Percentiles rank a stretch among this genome's conserved stretches.
These are phyloP conservation scores for Priceomyces castillae DNA, from an alignment of 805 yeast species.

Conservation along the genomic window DNA sequence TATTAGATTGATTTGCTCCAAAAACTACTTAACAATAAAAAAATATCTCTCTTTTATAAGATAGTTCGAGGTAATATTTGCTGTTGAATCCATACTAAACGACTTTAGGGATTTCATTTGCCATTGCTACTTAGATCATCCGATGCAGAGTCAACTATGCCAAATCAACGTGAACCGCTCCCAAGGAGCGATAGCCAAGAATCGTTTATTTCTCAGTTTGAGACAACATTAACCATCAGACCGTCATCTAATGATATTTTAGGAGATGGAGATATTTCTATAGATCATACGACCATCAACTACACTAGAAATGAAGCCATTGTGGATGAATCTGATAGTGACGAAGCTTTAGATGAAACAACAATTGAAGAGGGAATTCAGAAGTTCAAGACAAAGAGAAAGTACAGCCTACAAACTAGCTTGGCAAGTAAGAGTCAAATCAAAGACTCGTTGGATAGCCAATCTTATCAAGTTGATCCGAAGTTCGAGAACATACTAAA, in stretches of 20 bases:
- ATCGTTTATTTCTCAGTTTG: constrained; percentile 41
- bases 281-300: constrained; percentile 37
- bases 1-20: background rate
- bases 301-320: constrained; percentile 31
- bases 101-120: no score
- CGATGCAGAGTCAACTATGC: constrained; percentile 5
- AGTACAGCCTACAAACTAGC: constrained; percentile 27
- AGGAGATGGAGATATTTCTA: constrained; percentile 36
- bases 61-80: no score
- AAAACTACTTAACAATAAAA: no score
- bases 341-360: constrained; percentile 35
- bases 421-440: constrained; percentile 14
- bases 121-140: background rate
- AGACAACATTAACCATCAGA: constrained; percentile 41
- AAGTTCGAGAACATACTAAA: constrained; percentile 28
- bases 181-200: constrained; percentile 29
- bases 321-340: constrained; percentile 18
- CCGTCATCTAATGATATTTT: constrained; percentile 35
- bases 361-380: constrained; percentile 33
- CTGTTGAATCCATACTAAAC: no score
- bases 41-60: no score
- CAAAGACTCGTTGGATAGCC: constrained; percentile 1
- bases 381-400: constrained; percentile 32
- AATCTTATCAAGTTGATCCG: constrained; percentile 9
- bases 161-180: constrained; percentile 9